Percentiles rank a stretch among this genome's conserved stretches.
Evolutionary conservation across 208 protist genomes (phyloP).

Genomic region (Crithidia sp.): DNA sequence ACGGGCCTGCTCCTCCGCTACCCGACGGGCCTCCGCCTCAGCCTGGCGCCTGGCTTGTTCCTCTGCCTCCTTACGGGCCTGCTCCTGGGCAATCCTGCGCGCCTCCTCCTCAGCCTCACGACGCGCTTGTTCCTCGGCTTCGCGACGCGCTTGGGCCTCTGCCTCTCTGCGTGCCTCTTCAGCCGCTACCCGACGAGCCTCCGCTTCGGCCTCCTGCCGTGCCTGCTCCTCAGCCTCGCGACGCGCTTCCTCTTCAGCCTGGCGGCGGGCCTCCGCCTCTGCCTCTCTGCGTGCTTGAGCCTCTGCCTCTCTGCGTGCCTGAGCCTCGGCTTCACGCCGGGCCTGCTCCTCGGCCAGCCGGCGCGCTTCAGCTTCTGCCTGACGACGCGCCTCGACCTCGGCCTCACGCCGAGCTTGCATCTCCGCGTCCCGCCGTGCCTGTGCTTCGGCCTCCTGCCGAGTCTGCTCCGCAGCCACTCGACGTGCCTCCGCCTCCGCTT

Average conservation of each 20-base stretch:
- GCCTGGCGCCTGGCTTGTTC: slow-evolving; percentile 80
- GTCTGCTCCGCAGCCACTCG: slow-evolving; percentile 56
- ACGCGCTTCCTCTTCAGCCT: slow-evolving; percentile 28
- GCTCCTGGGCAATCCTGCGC: slow-evolving; percentile 17
- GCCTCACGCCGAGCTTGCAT: slow-evolving; percentile 45
- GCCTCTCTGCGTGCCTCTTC: slow-evolving; percentile 29
- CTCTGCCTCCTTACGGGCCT: slow-evolving; percentile 32
- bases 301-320: slow-evolving; percentile 18
- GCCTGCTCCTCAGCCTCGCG: slow-evolving; percentile 25
- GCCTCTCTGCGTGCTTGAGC: slow-evolving; percentile 29
- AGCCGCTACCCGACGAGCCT: slow-evolving; percentile 26
- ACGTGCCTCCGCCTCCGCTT: slow-evolving; percentile 24
- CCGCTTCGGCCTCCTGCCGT: slow-evolving; percentile 20
- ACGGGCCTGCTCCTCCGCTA: slow-evolving; percentile 30
- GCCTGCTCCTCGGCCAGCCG: slow-evolving; percentile 70
- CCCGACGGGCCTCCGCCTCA: slow-evolving; percentile 43
- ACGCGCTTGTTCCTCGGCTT: slow-evolving; percentile 21
- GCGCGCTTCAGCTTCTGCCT: slow-evolving; percentile 39
- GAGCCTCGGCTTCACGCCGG: slow-evolving; percentile 58
- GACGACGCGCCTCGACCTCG: slow-evolving; percentile 46
- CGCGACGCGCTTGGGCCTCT: slow-evolving; percentile 19
- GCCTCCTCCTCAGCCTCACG: slow-evolving; percentile 8
- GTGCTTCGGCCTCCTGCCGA: slow-evolving; percentile 27
- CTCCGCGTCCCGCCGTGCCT: slow-evolving; percentile 4
- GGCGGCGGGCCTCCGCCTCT: slow-evolving; percentile 21